Base-by-base conservation (phyloP, 2,329 filamentous ascomycete genomes). In the Apiospora kogelbergensis region DNA sequence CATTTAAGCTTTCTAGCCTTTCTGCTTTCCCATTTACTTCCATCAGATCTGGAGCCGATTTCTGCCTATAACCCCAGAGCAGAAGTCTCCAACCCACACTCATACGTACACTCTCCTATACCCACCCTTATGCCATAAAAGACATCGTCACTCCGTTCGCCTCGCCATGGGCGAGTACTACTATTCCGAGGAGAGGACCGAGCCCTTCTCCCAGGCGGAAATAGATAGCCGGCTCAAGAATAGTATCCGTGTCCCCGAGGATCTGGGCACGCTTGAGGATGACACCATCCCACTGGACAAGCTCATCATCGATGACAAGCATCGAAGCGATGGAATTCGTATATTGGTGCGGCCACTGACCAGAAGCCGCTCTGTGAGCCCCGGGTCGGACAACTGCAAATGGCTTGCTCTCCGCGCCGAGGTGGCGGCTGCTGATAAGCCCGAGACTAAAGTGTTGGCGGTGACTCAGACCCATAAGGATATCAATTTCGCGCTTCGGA, bases 391-490 rank as follows among this genome's bases (percentile, higher is more conserved):
- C 65, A 88, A 85, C 77, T 86, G 85, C 75, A 84, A 85, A 74
- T 89, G 86, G 85, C 79, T 89, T 20, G 85, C 84, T 20, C 79
- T 89, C 66, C 85, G 84, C 68, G 84, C 86, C 70, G 86, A 88
- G 75, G 82, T 85, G 45, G 82, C 85, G 30, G 83, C 84, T 22
- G 76, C 84, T 48, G 82, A 85, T 68, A 81, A 84, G 75, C 82
- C 85, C n/a, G 82, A 84, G 71, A 84, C 88, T 76, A 86, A 84
- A 74, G 87, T 89, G 64, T 78, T 89, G 33, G 87, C 87, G 44
- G 87, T 89, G 74, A 88, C 86, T 72, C 87, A 89, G 80, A 89
- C 87, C 6, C 82, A 84, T 70, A 84, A 84, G 74, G 86, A 89
- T 76, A 88, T 88, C 81, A 89, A 88, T 71, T 89, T 89, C 74